Conservation (phyloP, 495 filamentous ascomycete species). For the Pyronema domesticum region DNA sequence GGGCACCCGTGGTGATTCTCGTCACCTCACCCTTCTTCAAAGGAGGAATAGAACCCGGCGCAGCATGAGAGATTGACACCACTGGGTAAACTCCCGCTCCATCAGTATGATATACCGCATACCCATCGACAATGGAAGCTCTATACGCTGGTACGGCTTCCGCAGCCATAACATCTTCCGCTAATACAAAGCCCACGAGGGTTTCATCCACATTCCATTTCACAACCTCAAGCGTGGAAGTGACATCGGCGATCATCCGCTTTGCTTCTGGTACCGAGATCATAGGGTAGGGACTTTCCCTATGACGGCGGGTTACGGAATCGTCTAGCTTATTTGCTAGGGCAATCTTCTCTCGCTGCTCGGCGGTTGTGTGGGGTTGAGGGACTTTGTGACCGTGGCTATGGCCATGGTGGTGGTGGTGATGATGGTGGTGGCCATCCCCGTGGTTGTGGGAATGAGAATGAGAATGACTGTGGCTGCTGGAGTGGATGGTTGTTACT, state of each 20-base stretch:
- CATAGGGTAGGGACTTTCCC: slow-evolving; percentile 85
- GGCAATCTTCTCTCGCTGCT: slow-evolving; percentile 31
- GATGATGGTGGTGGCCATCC: slow-evolving; percentile 38
- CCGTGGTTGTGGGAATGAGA: slow-evolving; percentile 18
- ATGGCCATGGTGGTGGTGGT: slow-evolving; percentile 35
- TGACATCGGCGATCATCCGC: slow-evolving; percentile 48
- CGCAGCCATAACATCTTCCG: slow-evolving; percentile 58
- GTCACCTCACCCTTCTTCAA: slow-evolving; percentile 61
- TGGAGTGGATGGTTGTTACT: slow-evolving; percentile 20
- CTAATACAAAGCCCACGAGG: slow-evolving; percentile 60
- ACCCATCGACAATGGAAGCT: slow-evolving; percentile 94
- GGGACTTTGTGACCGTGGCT: slow-evolving; percentile 46
- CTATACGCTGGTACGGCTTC: slow-evolving; percentile 83
- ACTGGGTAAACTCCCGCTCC: slow-evolving; percentile 62
- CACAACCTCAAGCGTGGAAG: slow-evolving; percentile 37
- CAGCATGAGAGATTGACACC: slow-evolving; percentile 67
- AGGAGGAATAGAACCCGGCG: slow-evolving; percentile 38
- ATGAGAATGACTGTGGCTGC: slow-evolving; percentile 11
- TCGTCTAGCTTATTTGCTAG: slow-evolving; percentile 63
- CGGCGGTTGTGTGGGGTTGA: slow-evolving; percentile 47
- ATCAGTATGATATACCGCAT: slow-evolving; percentile 53
- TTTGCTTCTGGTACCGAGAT: slow-evolving; percentile 68
- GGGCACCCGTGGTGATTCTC: slow-evolving; percentile 85
- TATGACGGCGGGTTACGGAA: slow-evolving; percentile 57
- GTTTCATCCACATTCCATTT: slow-evolving; percentile 39